Evolutionary conservation across 202 grass and related monocot genomes (phyloP).

Genomic region (Cymbopogon flexuosus): DNA sequence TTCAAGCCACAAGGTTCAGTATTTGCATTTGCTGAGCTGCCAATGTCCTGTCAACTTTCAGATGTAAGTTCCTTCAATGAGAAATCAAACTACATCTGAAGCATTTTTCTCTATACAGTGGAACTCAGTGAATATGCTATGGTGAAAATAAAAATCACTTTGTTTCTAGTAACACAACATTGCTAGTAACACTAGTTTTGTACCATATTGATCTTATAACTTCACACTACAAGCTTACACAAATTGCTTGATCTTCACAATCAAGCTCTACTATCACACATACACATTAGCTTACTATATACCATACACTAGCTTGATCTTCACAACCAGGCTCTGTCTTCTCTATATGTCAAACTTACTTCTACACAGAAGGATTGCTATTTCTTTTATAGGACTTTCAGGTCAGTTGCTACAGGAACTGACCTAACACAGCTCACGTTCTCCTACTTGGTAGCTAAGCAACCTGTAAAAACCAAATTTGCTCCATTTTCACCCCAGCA

Average conservation of each 20-base stretch:
- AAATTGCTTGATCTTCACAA: neutral
- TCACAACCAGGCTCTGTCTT: neutral
- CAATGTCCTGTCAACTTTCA: conserved; percentile 53
- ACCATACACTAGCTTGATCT: neutral
- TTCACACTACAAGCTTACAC: neutral
- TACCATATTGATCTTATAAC: neutral
- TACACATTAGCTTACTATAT: neutral
- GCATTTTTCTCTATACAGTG: neutral
- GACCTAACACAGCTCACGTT: neutral
- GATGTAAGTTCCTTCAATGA: conserved; percentile 52
- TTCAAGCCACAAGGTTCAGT: conserved; percentile 79
- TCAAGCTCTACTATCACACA: neutral
- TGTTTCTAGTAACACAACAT: neutral
- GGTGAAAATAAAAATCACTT: no score
- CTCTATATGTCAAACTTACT: neutral
- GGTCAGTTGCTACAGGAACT: neutral
- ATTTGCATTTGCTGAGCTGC: conserved; percentile 79
- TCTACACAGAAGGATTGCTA: neutral
- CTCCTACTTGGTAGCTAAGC: neutral
- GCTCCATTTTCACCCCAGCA: neutral
- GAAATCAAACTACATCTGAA: conserved; percentile 19
- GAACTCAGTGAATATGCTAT: neutral
- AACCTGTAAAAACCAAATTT: neutral
- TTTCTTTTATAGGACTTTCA: neutral
- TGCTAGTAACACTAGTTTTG: neutral